Base-by-base conservation (phyloP, 2,329 filamentous ascomycete species). In the Claviceps purpurea region DNA sequence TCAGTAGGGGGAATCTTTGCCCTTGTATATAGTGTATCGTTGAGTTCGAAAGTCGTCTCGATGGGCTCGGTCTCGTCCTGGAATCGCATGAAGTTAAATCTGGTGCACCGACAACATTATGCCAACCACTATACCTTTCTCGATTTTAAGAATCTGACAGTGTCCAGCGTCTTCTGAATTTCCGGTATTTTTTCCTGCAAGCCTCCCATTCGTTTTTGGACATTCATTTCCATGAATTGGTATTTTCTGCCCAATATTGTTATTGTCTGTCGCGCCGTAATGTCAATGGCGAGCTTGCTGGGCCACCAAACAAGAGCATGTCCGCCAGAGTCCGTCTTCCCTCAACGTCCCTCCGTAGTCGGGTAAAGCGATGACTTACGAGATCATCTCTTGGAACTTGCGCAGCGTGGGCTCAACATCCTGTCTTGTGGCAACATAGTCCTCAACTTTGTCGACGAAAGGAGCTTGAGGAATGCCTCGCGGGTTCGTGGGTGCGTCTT, bases 191-290 rank as follows among this genome's bases (percentile, higher is more conserved):
- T 98, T 64, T 96, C 90, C 63, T 84, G 87, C 52, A 98, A 73
- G 2, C 90, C 89, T 4, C 78, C 75, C 50, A 87, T 84, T 47
- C 93, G 81, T 57, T 89, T 79, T 68, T 95, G 85, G 54, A 93
- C 87, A 69, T 95, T 97, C 65, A 85, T 76, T 72, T 97, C 89
- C 93, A 98, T 98, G 72, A 97, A 98, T 69, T 97, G 93, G 73
- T 98, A 98, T 77, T 98, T 98, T 61, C 89, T 95, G 65, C 24
- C 26, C 47, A 10, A 20, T 20, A 22, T 11, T 52, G 52, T 58
- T 54, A 57, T 14, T 39, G 47, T 38, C 16, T 24, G 40, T 44
- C 38, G n/a, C 22, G 30, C 13, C 37, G 8, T n/a, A 30, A 30
- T 18, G 48, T 20, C 26, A 30, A 43, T 38, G 26, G 4, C 26